phyloP scores from a whole-genome alignment of 106 monocot genomes.

The Vanilla planifolia region DNA sequence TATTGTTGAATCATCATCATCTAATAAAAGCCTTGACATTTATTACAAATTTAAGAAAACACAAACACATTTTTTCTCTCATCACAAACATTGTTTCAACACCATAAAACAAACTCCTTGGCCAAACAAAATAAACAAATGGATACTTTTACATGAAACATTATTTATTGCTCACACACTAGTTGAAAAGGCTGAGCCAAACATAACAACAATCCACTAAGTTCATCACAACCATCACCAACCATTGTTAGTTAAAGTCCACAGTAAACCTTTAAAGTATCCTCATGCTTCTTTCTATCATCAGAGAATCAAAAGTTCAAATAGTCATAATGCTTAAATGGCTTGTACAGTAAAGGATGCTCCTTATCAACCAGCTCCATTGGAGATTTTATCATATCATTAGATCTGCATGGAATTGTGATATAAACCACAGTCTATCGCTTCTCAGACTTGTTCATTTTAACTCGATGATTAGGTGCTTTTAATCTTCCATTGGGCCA shows the following conservation, averaged over 20 bases:
- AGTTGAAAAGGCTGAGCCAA: too few species aligned
- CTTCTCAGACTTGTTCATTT: not conserved
- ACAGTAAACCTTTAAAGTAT: constrained; percentile 7
- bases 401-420: not conserved
- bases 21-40: too few species aligned
- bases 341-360: constrained; percentile 10
- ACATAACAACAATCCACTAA: too few species aligned
- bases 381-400: constrained; percentile 8
- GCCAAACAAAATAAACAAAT: too few species aligned
- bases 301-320: constrained; percentile 3
- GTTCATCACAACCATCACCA: too few species aligned
- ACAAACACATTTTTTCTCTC: too few species aligned
- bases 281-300: not conserved
- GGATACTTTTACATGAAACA: too few species aligned
- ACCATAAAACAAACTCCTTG: too few species aligned
- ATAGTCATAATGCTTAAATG: constrained; percentile 9
- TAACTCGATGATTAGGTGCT: constrained; percentile 8
- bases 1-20: too few species aligned
- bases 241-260: constrained; percentile 5
- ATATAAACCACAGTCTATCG: constrained; percentile 1
- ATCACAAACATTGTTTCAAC: too few species aligned
- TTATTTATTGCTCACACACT: too few species aligned
- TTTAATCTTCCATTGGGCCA: constrained; percentile 24
- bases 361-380: constrained; percentile 20
- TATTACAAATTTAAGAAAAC: too few species aligned